Conservation (phyloP, 2,329 filamentous ascomycete species). For the Helotiales sp. region DNA sequence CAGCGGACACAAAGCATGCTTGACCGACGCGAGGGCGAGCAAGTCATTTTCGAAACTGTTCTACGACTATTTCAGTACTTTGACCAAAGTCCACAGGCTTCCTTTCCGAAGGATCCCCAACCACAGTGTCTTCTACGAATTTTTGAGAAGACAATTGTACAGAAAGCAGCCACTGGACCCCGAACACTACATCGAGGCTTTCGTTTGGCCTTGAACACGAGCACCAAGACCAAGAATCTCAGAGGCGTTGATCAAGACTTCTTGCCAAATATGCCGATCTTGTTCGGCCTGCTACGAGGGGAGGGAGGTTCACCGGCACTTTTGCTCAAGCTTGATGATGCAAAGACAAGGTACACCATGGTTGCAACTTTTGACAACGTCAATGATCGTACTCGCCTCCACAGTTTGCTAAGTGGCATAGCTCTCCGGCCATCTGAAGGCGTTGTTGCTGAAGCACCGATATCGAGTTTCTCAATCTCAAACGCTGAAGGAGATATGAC, state of each 20-base stretch:
- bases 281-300: constrained; percentile 74
- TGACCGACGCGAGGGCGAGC: constrained; percentile 68
- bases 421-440: constrained; percentile 67
- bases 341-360: constrained; percentile 56
- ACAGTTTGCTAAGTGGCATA: constrained; percentile 72
- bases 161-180: constrained; percentile 70
- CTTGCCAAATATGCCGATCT: constrained; percentile 63
- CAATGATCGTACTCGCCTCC: constrained; percentile 69
- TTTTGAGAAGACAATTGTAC: constrained; percentile 69
- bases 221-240: constrained; percentile 73
- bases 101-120: constrained; percentile 75
- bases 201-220: constrained; percentile 75
- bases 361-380: constrained; percentile 74
- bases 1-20: constrained; percentile 73
- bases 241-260: constrained; percentile 74
- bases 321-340: constrained; percentile 58
- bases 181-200: constrained; percentile 77
- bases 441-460: constrained; percentile 67
- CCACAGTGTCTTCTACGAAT: constrained; percentile 70
- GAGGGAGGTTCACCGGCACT: constrained; percentile 69
- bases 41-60: constrained; percentile 65
- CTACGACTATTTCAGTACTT: constrained; percentile 79
- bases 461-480: constrained; percentile 66
- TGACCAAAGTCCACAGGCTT: constrained; percentile 67
- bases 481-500: constrained; percentile 40